A percentile compares a stretch with the other conserved stretches of the same genome.
These are phyloP conservation scores for Stemphylium beticola DNA, from an alignment of 2,329 filamentous ascomycete species.

Conservation along the genomic window DNA sequence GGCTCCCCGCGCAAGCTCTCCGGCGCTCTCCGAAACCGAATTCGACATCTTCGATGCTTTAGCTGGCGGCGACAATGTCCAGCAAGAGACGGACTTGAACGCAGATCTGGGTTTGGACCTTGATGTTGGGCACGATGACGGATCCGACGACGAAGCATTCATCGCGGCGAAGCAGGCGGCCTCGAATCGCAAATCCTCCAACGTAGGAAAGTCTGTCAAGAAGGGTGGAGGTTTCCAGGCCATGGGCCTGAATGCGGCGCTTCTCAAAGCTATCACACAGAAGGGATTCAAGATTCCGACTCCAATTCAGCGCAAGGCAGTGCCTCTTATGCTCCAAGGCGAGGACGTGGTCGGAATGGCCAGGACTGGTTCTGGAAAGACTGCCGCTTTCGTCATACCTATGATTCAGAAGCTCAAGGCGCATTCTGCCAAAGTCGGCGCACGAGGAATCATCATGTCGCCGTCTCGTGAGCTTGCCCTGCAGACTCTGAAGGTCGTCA, in stretches of 20 bases:
- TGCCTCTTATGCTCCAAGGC: slow-evolving; percentile 85
- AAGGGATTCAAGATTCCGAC: slow-evolving; percentile 97
- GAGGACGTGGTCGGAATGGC: slow-evolving; percentile 99
- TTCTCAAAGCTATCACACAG: slow-evolving; percentile 87
- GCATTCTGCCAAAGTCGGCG: slow-evolving; percentile 85
- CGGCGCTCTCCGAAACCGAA: slow-evolving; percentile 85
- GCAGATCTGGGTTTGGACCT: slow-evolving; percentile 47
- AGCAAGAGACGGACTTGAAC: slow-evolving; percentile 47
- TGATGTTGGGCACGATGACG: slow-evolving; percentile 61
- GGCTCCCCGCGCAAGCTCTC: slow-evolving; percentile 77
- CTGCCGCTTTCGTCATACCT: slow-evolving; percentile 95
- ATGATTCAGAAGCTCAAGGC: slow-evolving; percentile 94
- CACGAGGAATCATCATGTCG: slow-evolving; percentile 85
- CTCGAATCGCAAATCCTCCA: slow-evolving; percentile 83
- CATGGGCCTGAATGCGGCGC: slow-evolving; percentile 83
- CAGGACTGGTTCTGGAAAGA: slow-evolving; percentile 97
- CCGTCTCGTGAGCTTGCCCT: slow-evolving; percentile 93
- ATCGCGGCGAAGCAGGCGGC: slow-evolving; percentile 88
- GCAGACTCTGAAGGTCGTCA: slow-evolving; percentile 94
- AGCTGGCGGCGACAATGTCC: slow-evolving; percentile 64
- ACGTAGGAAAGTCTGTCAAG: slow-evolving; percentile 82
- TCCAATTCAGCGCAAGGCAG: slow-evolving; percentile 95
- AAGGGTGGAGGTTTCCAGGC: slow-evolving; percentile 97
- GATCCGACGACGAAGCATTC: slow-evolving; percentile 77
- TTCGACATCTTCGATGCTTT: slow-evolving; percentile 86